Base-by-base conservation (phyloP, 108 stramenopile species). In the Nannochloropsis oceanica region DNA sequence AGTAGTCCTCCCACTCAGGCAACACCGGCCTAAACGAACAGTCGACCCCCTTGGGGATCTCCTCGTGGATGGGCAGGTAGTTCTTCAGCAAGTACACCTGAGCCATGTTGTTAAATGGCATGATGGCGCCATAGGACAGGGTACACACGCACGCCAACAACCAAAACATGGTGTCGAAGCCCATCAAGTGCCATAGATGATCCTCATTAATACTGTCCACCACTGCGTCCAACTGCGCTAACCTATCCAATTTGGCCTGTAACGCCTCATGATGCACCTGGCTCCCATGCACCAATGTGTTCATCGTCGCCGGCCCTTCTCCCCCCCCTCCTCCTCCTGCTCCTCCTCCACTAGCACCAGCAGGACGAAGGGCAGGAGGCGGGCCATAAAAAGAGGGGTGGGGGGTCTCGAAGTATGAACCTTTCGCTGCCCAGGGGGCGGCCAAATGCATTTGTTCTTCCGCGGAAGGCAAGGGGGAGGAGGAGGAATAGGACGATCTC, bases 51-150 rank as follows among this genome's bases (percentile, higher is more conserved):
- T 46, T 20, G 73, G 11, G 18, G 73, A 11, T 18, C 26, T 11
- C 20, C 27, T 22, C 34, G 11, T 42, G 44, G 73, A 84, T 46
- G 26, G n/a, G 84, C 43, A 79, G 26, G 83, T 24, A 73, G 59
- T 73, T n/a, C n/a, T 73, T 73, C 59, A 73, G 10, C 18, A 73
- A n/a, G 59, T 73, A 73, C 22, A 73, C 44, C 44, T 83, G 27
- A 8, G 43, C 18, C 18, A 83, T 50, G 83, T 83, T 43, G 22
- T 25, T 84, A 83, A 84, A 94, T 43, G 93, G 93, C 20, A 93
- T 26, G 27, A 93, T 89, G 79, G 91, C 91, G 25, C 93, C 93
- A 85, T 94, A 94, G 8, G 93, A 89, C 8, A 93, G 88, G 18
- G 93, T 44, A 86, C 94, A 93, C 26, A 89, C 91, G 3, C 92